phyloP scores from a whole-genome alignment of 306 rosid species.

The Vicia villosa region DNA sequence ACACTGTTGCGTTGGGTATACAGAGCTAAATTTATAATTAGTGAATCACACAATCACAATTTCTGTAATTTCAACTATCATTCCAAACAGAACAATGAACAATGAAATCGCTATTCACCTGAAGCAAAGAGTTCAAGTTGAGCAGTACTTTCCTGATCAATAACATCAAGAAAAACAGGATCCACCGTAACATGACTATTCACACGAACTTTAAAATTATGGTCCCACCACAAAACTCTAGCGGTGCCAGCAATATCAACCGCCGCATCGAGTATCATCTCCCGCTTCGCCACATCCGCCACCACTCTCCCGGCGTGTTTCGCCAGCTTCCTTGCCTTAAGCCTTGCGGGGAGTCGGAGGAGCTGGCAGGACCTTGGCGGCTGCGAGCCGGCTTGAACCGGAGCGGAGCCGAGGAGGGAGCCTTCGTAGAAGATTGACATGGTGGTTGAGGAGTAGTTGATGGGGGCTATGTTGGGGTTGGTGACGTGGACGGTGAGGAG shows the following conservation, averaged over 20 bases:
- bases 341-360: conserved; percentile 73
- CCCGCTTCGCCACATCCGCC: conserved; percentile 64
- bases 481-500: conserved; percentile 79
- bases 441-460: conserved; percentile 75
- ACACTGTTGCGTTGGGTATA: no score
- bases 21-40: no score
- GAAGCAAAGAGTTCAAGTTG: conserved; percentile 46
- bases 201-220: conserved; percentile 67
- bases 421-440: conserved; percentile 88
- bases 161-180: conserved; percentile 80
- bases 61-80: background rate
- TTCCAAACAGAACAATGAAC: background rate
- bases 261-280: conserved; percentile 74
- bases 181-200: conserved; percentile 82
- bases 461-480: conserved; percentile 78
- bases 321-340: conserved; percentile 62
- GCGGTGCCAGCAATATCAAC: conserved; percentile 77
- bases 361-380: conserved; percentile 67
- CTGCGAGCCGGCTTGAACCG: conserved; percentile 76
- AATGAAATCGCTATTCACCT: background rate
- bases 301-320: conserved; percentile 57
- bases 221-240: conserved; percentile 79
- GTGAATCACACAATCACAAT: background rate
- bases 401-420: conserved; percentile 79
- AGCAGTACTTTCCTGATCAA: conserved; percentile 66